Percentiles rank a stretch among this genome's conserved stretches.
phyloP scores from a whole-genome alignment of 2,329 filamentous ascomycete species.

The Biscogniauxia marginata region DNA sequence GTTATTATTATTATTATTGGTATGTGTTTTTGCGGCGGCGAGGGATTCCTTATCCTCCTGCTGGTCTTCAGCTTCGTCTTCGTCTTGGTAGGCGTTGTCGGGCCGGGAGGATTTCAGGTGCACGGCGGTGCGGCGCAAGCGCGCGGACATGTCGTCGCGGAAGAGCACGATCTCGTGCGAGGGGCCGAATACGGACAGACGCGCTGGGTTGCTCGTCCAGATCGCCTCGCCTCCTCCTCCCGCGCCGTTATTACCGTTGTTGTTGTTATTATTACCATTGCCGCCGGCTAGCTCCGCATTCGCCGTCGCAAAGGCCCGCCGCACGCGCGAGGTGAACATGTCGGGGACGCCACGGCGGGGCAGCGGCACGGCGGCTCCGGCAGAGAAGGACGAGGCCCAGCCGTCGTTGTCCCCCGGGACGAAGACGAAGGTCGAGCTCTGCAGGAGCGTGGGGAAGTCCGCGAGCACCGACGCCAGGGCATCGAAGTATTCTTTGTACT shows the following conservation, averaged over 20 bases:
- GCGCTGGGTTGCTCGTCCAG: slow-evolving; percentile 85
- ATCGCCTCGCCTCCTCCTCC: slow-evolving; percentile 78
- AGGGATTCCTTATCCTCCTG: slow-evolving; percentile 12
- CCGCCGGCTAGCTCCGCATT: slow-evolving; percentile 68
- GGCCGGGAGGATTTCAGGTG: slow-evolving; percentile 53
- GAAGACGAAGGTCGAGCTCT: slow-evolving; percentile 81
- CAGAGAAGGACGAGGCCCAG: slow-evolving; percentile 86
- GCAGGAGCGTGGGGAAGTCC: slow-evolving; percentile 79
- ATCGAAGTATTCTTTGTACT: slow-evolving; percentile 97
- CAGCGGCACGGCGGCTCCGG: slow-evolving; percentile 68
- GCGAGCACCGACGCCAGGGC: slow-evolving; percentile 76
- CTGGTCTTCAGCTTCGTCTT: slow-evolving; percentile 34
- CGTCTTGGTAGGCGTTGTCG: slow-evolving; percentile 28
- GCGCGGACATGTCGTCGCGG: slow-evolving; percentile 79
- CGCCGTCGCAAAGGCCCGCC: slow-evolving; percentile 74
- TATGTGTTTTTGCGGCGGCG: not conserved
- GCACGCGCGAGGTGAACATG: slow-evolving; percentile 84
- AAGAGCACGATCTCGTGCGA: slow-evolving; percentile 85
- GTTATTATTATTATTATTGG: slow-evolving; percentile 6
- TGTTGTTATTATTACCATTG: slow-evolving; percentile 28
- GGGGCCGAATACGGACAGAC: slow-evolving; percentile 82
- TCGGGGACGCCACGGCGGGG: slow-evolving; percentile 76
- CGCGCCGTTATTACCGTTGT: slow-evolving; percentile 50
- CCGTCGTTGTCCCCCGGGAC: slow-evolving; percentile 96
- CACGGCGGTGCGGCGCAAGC: slow-evolving; percentile 75